These are phyloP conservation scores for Phialophora macrospora DNA, from an alignment of 2,329 filamentous ascomycete species.

Conservation along the genomic window DNA sequence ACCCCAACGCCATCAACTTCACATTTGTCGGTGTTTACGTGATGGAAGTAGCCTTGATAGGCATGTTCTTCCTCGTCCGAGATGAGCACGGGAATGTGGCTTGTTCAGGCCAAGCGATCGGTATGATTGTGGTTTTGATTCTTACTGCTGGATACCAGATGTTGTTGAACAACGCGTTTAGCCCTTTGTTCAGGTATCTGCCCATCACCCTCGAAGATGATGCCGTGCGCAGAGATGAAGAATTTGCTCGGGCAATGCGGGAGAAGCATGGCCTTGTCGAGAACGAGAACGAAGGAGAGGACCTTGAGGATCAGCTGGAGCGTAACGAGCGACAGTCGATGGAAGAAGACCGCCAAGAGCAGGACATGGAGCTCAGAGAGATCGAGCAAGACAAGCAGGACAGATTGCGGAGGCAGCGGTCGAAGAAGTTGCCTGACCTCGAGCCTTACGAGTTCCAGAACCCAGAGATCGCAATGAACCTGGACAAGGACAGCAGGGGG, in stretches of 20 bases:
- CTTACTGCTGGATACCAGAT: constrained; percentile 79
- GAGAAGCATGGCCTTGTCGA: constrained; percentile 68
- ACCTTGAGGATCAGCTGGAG: constrained; percentile 54
- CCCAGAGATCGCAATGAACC: constrained; percentile 38
- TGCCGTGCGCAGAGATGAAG: constrained; percentile 85
- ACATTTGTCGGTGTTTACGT: constrained; percentile 94
- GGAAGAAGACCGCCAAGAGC: constrained; percentile 47
- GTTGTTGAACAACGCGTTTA: constrained; percentile 80
- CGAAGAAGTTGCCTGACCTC: constrained; percentile 41
- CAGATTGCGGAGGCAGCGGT: constrained; percentile 26
- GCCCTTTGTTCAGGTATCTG: constrained; percentile 82
- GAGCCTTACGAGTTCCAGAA: constrained; percentile 38
- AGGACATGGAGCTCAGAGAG: constrained; percentile 56
- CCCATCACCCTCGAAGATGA: constrained; percentile 97
- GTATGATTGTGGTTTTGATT: constrained; percentile 76
- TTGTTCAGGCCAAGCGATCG: constrained; percentile 77
- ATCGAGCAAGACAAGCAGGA: constrained; percentile 42
- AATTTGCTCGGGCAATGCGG: constrained; percentile 80
- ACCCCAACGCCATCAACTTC: constrained; percentile 91
- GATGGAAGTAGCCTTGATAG: constrained; percentile 88
- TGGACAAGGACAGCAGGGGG: constrained; percentile 36
- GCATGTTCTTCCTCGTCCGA: constrained; percentile 80
- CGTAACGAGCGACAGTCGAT: constrained; percentile 50
- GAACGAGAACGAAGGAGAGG: constrained; percentile 56
- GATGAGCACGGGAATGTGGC: constrained; percentile 60